Evolutionary conservation across 2,329 filamentous ascomycete species (phyloP).

Genomic region (Neobulgaria alba): DNA sequence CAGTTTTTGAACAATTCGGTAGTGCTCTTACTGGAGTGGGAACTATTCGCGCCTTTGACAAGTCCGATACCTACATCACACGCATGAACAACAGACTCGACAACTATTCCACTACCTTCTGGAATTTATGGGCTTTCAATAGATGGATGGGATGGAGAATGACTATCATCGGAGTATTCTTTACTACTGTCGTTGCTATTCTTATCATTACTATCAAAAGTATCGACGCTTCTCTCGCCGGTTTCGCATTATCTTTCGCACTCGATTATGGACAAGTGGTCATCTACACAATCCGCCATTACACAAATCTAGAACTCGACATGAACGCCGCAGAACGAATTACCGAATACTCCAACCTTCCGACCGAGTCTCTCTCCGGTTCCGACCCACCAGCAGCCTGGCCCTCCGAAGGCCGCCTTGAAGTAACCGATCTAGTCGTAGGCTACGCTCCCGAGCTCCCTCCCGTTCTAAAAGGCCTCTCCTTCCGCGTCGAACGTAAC

Average conservation of each 20-base stretch:
- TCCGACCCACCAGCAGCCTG: conserved; percentile 58
- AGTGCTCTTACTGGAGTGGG: conserved; percentile 62
- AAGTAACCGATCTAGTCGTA: conserved; percentile 65
- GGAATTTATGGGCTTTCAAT: conserved; percentile 64
- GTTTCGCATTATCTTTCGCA: conserved; percentile 67
- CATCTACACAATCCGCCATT: conserved; percentile 58
- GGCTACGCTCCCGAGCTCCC: conserved; percentile 63
- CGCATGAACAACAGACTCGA: conserved; percentile 65
- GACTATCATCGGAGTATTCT: conserved; percentile 52
- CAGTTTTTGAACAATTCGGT: conserved; percentile 73
- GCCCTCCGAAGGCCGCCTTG: conserved; percentile 65
- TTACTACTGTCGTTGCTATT: conserved; percentile 55
- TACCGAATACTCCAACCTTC: conserved; percentile 62
- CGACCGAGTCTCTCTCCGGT: conserved; percentile 58
- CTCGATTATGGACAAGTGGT: conserved; percentile 58
- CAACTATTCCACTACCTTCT: conserved; percentile 54
- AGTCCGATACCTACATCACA: conserved; percentile 55
- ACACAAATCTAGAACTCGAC: conserved; percentile 63
- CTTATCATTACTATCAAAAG: conserved; percentile 52
- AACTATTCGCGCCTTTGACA: conserved; percentile 70
- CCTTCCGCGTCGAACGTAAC: conserved; percentile 56
- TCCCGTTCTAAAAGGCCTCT: conserved; percentile 60
- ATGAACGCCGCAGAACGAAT: conserved; percentile 75
- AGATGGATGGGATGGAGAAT: conserved; percentile 71
- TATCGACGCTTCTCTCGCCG: conserved; percentile 63